phyloP scores from a whole-genome alignment of 2,329 filamentous ascomycete species.

The Fusarium penzigii region DNA sequence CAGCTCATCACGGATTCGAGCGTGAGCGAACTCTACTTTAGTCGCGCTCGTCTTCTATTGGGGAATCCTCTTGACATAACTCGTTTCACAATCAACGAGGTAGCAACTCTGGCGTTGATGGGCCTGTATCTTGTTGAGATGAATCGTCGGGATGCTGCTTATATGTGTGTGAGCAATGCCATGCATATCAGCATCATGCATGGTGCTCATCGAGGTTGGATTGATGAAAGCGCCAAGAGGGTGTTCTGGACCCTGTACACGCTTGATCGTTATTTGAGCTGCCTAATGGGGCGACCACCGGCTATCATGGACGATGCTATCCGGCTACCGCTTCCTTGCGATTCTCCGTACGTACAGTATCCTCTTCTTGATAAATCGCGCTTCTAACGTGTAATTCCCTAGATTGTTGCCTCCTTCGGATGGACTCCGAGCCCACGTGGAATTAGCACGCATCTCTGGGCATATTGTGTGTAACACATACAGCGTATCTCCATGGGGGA shows the following conservation, averaged over 20 bases:
- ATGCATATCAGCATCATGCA: slow-evolving; percentile 51
- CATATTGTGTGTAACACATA: slow-evolving; percentile 51
- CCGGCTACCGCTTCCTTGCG: slow-evolving; percentile 41
- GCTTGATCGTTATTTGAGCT: slow-evolving; percentile 51
- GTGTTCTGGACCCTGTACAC: slow-evolving; percentile 55
- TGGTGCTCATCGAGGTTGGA: slow-evolving; percentile 47
- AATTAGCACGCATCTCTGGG: slow-evolving; percentile 48
- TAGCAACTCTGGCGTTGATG: slow-evolving; percentile 48
- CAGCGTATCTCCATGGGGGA: slow-evolving; percentile 37
- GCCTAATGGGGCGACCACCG: slow-evolving; percentile 51
- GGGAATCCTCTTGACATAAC: slow-evolving; percentile 50
- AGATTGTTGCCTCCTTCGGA: slow-evolving; percentile 45
- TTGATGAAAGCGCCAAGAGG: slow-evolving; percentile 46
- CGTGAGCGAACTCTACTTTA: slow-evolving; percentile 47
- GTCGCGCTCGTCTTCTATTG: slow-evolving; percentile 43
- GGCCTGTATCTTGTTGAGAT: slow-evolving; percentile 51
- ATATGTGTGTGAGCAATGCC: slow-evolving; percentile 47
- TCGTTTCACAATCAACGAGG: slow-evolving; percentile 43
- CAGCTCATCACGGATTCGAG: slow-evolving; percentile 26
- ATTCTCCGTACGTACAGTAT: slow-evolving; percentile 41
- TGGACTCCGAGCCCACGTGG: slow-evolving; percentile 48
- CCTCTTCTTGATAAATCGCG: neutral
- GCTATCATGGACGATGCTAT: slow-evolving; percentile 50
- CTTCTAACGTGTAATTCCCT: slow-evolving; percentile 1
- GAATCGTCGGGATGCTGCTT: slow-evolving; percentile 50